These are phyloP conservation scores for Coniochaeta hoffmannii DNA, from an alignment of 2,329 filamentous ascomycete species.

Conservation along the genomic window DNA sequence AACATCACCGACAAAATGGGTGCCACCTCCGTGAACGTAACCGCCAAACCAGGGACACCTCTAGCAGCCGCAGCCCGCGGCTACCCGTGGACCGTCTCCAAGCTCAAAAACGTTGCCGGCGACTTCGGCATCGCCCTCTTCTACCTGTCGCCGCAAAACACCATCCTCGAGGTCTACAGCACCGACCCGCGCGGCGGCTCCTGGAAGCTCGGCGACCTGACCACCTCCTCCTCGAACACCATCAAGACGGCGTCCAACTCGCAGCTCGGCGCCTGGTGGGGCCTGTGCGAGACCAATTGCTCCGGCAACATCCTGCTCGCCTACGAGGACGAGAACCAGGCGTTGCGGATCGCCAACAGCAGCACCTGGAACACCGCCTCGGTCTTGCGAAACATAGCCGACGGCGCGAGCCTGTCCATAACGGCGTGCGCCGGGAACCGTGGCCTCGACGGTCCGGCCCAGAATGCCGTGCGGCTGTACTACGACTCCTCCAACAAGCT, in stretches of 20 bases:
- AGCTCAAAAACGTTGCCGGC: background rate
- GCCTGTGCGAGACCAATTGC: slow-evolving; percentile 4
- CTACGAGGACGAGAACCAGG: slow-evolving; percentile 5
- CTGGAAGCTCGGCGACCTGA: slow-evolving; percentile 3
- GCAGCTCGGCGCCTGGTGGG: slow-evolving; percentile 4
- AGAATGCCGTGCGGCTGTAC: background rate
- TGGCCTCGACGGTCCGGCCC: background rate
- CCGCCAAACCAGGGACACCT: background rate
- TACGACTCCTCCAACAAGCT: slow-evolving; percentile 4
- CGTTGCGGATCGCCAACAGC: slow-evolving; percentile 1
- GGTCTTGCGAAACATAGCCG: background rate
- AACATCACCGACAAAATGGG: slow-evolving; percentile 8
- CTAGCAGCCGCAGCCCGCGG: background rate
- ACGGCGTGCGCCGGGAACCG: background rate
- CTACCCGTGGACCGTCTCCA: slow-evolving; percentile 1
- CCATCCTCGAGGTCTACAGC: slow-evolving; percentile 4
- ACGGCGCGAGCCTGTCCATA: background rate
- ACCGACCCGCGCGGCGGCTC: background rate
- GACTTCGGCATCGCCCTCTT: slow-evolving; percentile 5
- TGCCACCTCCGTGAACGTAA: background rate
- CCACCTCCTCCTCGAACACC: background rate
- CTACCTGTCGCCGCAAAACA: slow-evolving; percentile 1
- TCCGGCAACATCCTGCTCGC: background rate
- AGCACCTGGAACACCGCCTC: slow-evolving; percentile 2
- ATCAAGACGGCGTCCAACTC: slow-evolving; percentile 2